These are phyloP conservation scores for Wickerhamiella infanticola DNA, from an alignment of 1,139 yeast species.

Conservation along the genomic window DNA sequence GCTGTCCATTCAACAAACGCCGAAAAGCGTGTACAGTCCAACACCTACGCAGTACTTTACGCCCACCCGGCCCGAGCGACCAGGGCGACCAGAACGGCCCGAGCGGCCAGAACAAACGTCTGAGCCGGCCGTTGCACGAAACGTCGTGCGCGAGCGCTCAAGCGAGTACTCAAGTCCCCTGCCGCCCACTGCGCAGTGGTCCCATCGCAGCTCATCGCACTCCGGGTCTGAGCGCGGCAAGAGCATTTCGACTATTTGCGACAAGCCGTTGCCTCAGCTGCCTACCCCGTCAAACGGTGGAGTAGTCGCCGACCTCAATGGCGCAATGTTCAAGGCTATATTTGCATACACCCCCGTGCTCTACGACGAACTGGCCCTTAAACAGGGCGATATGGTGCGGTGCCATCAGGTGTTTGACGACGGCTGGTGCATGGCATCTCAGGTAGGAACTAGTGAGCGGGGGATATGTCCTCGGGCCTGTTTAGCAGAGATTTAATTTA, in stretches of 20 bases:
- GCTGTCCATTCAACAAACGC: not conserved
- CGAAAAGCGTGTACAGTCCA: not conserved
- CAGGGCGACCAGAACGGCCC: too few relatives aligned
- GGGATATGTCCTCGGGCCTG: conserved; percentile 23
- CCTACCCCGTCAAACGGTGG: conserved; percentile 7
- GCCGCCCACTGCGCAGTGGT: too few relatives aligned
- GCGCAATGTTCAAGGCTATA: conserved; percentile 17
- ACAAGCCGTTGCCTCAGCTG: not conserved
- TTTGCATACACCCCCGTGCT: conserved; percentile 20
- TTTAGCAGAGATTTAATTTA: conserved; percentile 5
- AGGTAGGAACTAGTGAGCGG: conserved; percentile 6
- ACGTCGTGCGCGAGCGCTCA: not conserved
- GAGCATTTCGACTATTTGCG: not conserved
- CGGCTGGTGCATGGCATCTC: conserved; percentile 24
- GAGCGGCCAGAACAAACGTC: too few relatives aligned
- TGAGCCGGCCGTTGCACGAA: too few relatives aligned
- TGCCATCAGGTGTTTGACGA: conserved; percentile 25
- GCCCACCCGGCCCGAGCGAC: not conserved
- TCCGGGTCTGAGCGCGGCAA: too few relatives aligned
- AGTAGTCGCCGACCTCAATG: conserved; percentile 11
- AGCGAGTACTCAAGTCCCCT: too few relatives aligned
- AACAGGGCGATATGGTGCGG: conserved; percentile 19
- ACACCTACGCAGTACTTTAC: not conserved
- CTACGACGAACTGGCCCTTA: conserved; percentile 24
- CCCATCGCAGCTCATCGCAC: too few relatives aligned